These are phyloP conservation scores for Hyphodiscus sp. DNA, from an alignment of 2,329 filamentous ascomycete genomes.

Conservation along the genomic window DNA sequence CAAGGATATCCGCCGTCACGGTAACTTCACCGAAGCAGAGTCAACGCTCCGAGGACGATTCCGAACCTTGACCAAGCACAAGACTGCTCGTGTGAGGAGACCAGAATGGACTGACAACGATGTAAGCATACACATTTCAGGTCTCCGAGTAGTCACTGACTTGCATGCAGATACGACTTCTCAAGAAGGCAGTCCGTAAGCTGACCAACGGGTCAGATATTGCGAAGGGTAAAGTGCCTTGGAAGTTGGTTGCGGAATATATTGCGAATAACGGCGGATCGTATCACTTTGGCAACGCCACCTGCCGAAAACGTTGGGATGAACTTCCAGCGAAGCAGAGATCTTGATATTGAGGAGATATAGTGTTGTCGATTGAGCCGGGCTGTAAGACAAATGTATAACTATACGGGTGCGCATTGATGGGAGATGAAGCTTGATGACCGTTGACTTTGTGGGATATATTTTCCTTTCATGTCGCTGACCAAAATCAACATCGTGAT, in stretches of 20 bases:
- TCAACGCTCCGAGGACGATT: slow-evolving; percentile 66
- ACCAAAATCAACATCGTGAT: background rate
- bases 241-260: slow-evolving; percentile 51
- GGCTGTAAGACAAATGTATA: background rate
- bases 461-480: background rate
- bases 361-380: background rate
- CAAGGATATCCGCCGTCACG: slow-evolving; percentile 50
- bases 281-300: slow-evolving; percentile 53
- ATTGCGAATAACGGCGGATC: slow-evolving; percentile 46
- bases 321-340: slow-evolving; percentile 25
- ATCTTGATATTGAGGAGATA: background rate
- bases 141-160: slow-evolving; percentile 1
- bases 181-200: slow-evolving; percentile 38
- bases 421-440: background rate
- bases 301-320: slow-evolving; percentile 53
- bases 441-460: background rate
- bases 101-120: slow-evolving; percentile 58
- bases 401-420: background rate
- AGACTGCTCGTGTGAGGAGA: slow-evolving; percentile 55
- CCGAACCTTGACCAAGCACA: slow-evolving; percentile 57
- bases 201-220: slow-evolving; percentile 18
- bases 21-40: slow-evolving; percentile 57
- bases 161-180: slow-evolving; percentile 36
- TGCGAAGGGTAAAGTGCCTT: slow-evolving; percentile 39
- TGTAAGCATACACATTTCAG: slow-evolving; percentile 42